Evolutionary conservation across 306 rosid genomes (phyloP), one percentile per base, ranked within the genome.

Genomic region (Delonix regia): DNA sequence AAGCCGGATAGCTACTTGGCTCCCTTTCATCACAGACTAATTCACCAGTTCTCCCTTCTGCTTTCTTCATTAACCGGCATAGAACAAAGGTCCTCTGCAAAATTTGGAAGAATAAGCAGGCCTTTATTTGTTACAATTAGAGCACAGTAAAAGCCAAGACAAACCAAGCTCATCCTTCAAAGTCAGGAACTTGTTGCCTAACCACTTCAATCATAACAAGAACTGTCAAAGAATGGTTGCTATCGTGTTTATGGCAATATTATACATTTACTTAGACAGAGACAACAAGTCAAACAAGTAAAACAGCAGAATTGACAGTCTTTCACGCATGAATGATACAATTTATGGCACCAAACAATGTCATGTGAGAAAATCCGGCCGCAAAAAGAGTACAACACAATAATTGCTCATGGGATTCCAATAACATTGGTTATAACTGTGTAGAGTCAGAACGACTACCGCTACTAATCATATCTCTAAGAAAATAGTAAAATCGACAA

Each of bases 71-170:
- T 79, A 94, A 34, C 33, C 81, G 85, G 65, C 89, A 80, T 33
- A 94, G 9, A 66, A 90, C 92, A 67, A 78, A 83, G 30, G 74
- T 34, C 49, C 59, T 76, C 98, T 90, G 73, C 76, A 80, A 38
- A 73, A 75, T 67, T 71, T 66, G 69, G 47, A 83, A 45, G 60
- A 28, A 44, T 45, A 38, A 69, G 72, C 66, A 72, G 33, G 34
- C 9, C 39, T 65, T 71, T 4, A 41, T 57, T 27, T 27, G 15
- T 71, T 25, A 38, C 61, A 41, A 73, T 61, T 44, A 59, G 33
- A 10, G 61, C n/a, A n/a, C n/a, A n/a, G n/a, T n/a, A n/a, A n/a
- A n/a, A n/a, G n/a, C n/a, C n/a, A n/a, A n/a, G n/a, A n/a, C n/a
- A n/a, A n/a, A n/a, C n/a, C n/a, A n/a, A n/a, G n/a, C n/a, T n/a